These are phyloP conservation scores for Lanmaoa pseudosensibilis DNA, from an alignment of 768 basidiomycete genomes.

Conservation along the genomic window DNA sequence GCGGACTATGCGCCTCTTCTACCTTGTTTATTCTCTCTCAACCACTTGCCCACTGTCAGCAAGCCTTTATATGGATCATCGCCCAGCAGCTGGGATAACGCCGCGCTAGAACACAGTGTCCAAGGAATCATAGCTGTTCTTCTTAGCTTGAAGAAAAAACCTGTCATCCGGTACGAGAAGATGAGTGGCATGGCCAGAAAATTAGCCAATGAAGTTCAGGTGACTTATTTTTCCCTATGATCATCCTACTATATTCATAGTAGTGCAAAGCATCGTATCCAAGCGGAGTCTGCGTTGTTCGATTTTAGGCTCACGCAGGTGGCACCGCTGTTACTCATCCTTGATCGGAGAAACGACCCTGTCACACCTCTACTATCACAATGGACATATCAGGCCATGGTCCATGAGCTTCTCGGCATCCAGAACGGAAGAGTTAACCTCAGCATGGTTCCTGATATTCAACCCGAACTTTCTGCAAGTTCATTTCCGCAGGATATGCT, in stretches of 20 bases:
- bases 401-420: constrained; percentile 92
- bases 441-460: constrained; percentile 78
- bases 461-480: constrained; percentile 79
- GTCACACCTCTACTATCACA: constrained; percentile 94
- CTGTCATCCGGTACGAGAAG: constrained; percentile 89
- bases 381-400: constrained; percentile 99
- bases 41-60: constrained; percentile 62
- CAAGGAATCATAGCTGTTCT: constrained; percentile 84
- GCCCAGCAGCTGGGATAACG: constrained; percentile 70
- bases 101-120: constrained; percentile 74
- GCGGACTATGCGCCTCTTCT: constrained; percentile 92
- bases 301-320: constrained; percentile 90
- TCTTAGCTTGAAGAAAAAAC: constrained; percentile 94
- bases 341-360: constrained; percentile 95
- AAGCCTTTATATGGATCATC: constrained; percentile 72
- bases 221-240: constrained; percentile 28
- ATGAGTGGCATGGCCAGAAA: constrained; percentile 93
- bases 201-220: constrained; percentile 83
- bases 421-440: constrained; percentile 92
- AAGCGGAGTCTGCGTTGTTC: constrained; percentile 79
- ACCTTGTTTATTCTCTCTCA: constrained; percentile 84
- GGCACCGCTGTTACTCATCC: constrained; percentile 83
- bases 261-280: constrained; percentile 65
- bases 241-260: constrained; percentile 5
- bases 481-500: constrained; percentile 5